These are phyloP conservation scores for Scalesia atractyloides DNA, from an alignment of 129 eudicot genomes.

Conservation along the genomic window DNA sequence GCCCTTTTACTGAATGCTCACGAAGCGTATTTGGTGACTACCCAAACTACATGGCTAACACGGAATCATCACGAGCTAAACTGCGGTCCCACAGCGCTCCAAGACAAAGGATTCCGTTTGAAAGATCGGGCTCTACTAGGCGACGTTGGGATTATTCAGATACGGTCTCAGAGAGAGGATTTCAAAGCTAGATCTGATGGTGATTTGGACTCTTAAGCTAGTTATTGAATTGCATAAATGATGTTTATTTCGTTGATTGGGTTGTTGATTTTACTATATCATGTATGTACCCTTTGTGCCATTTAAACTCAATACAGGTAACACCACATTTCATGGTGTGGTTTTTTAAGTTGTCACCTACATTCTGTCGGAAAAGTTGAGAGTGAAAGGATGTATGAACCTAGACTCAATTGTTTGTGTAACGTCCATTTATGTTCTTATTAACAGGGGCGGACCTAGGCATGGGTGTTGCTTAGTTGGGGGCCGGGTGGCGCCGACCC, in stretches of 20 bases:
- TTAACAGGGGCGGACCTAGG: too few species aligned
- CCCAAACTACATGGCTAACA: constrained; percentile 79
- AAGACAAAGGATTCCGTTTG: constrained; percentile 57
- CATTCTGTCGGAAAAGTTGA: too few species aligned
- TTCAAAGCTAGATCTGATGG: constrained; percentile 19
- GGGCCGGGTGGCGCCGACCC: too few species aligned
- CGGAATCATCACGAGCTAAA: constrained; percentile 76
- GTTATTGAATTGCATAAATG: constrained; percentile 15
- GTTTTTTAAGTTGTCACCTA: too few species aligned
- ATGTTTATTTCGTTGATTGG: constrained; percentile 14
- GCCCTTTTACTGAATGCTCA: constrained; percentile 61
- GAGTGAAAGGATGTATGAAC: too few species aligned
- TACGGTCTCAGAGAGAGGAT: constrained; percentile 58
- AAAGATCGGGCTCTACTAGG: constrained; percentile 40
- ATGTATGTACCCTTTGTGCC: neutral
- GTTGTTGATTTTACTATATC: constrained; percentile 1
- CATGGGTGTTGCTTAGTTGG: too few species aligned
- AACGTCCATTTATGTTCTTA: too few species aligned
- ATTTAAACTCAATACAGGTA: too few species aligned
- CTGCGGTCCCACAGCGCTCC: constrained; percentile 85
- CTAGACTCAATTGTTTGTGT: too few species aligned
- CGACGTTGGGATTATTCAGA: constrained; percentile 56
- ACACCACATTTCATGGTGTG: too few species aligned
- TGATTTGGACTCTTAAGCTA: neutral
- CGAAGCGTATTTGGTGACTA: constrained; percentile 61